Base-by-base conservation (phyloP, 805 yeast species). In the Candida chilensis region DNA sequence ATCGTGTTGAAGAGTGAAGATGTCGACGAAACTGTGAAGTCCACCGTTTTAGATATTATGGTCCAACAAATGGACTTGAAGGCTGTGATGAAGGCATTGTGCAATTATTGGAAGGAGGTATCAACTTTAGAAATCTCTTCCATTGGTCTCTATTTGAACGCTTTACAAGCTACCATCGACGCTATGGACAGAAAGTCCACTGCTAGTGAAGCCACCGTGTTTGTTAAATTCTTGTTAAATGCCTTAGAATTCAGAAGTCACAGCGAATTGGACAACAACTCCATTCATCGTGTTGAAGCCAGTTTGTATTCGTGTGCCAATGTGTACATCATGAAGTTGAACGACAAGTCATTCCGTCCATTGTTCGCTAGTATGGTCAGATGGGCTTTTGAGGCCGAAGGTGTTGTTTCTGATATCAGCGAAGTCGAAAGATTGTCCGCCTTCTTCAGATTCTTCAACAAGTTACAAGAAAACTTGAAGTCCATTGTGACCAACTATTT, bases 311-410 rank as follows among this genome's bases (percentile, higher is more conserved):
- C 70, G 22, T 73, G 87, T 48, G 88, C 83, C 14, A 74, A 90
- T 39, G 63, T 64, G 16, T 78, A 76, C 41, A 94, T 90, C 13
- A 69, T 92, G 78, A 88, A 90, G 55, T 70, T 92, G 57, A 92
- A 92, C 50, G 98, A 92, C 52, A 86, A 85, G 59, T 73, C 78
- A 15, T 92, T 92, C 68, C 74, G 96, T 48, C 98, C 98, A 13
- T 62, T 85, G 48, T 92, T 92, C 57, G 90, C 88, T 5, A 64
- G 78, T 16, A 63, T 86, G 42, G 87, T 82, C 9, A 74, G 87
- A 50, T 92, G 98, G 98, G 94, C 96, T 2, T 71, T 84, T 43
- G 82, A 78, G 38, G 94, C 87, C 34, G 94, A 80, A 52, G 87
- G 82, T 26, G 70, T 71, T 9, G 57, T 50, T 4, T 40, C 52